Evolutionary conservation across 2,329 filamentous ascomycete species (phyloP), one percentile per base, ranked within the genome.

Genomic region (Botrytis fragariae): DNA sequence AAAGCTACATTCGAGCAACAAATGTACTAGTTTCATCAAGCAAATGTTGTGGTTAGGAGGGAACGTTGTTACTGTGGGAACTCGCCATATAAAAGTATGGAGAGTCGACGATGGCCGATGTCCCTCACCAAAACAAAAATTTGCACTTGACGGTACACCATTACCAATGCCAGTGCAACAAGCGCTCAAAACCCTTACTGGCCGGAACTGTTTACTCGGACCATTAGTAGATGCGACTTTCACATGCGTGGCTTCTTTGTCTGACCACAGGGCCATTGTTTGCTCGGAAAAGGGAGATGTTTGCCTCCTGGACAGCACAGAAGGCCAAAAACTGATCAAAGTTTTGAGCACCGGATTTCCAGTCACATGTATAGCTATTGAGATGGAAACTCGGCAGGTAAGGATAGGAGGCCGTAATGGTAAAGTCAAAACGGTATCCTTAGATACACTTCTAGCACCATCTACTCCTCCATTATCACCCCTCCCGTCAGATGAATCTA

Each of bases 41-140:
- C 91, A 92, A 71, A 97, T 99, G 89, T 87, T 92, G 59, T 99
- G 96, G 95, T 89, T 98, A 82, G 95, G 95, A 18, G 92, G 87
- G 77, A 92, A 84, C 77, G 86, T 99, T 70, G 86, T 99, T 74
- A 98, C 95, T 75, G 89, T 96, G 37, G 96, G 96, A 22, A 92
- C 96, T 69, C 90, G 96, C 39, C 95, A 98, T 83, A 90, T 98
- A 81, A 98, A 98, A 82, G 88, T 97, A 69, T 99, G 96, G 96
- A 91, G 91, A 77, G 87, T 96, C 18, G 93, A 96, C 51, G 93
- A 95, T 39, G 83, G 79, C 73, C 85, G 80, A 60, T 83, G 86
- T 29, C 83, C 84, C 8, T 92, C 92, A 35, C 91, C 92, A 1
- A 93, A 93, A 80, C 82, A 87, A 79, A 88, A 87, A 75, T 87